These are phyloP conservation scores for Pisolithus thermaeus DNA, from an alignment of 1,284 basidiomycete species.

Conservation along the genomic window DNA sequence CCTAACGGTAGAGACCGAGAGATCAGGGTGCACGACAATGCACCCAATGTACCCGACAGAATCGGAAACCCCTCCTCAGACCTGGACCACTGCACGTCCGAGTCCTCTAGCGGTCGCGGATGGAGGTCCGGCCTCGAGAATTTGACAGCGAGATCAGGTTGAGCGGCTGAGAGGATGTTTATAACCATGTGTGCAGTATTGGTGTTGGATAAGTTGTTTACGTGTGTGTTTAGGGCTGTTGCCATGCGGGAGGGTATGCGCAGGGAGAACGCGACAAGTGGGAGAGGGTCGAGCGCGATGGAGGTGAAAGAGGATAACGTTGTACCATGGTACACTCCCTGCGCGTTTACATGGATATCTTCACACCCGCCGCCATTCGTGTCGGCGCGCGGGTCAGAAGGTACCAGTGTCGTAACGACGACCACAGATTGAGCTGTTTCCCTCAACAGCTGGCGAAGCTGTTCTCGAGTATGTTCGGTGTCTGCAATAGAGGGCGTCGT, in stretches of 20 bases:
- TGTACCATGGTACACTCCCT: slow-evolving; percentile 64
- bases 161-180: slow-evolving; percentile 61
- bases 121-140: slow-evolving; percentile 65
- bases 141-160: slow-evolving; percentile 46
- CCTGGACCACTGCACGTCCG: slow-evolving; percentile 23
- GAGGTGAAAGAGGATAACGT: slow-evolving; percentile 90
- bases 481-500: slow-evolving; percentile 2
- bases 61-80: slow-evolving; percentile 56
- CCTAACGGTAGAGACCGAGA: slow-evolving; percentile 36
- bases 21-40: slow-evolving; percentile 50
- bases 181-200: slow-evolving; percentile 50
- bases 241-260: slow-evolving; percentile 88
- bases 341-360: slow-evolving; percentile 4
- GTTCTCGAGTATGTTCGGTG: slow-evolving; percentile 12
- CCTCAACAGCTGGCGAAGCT: slow-evolving; percentile 41
- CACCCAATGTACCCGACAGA: slow-evolving; percentile 50
- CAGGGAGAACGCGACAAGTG: slow-evolving; percentile 85
- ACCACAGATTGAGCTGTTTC: slow-evolving; percentile 60
- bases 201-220: neutral
- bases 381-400: slow-evolving; percentile 7
- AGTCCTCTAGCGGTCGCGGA: slow-evolving; percentile 40
- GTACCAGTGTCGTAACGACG: slow-evolving; percentile 49
- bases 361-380: neutral
- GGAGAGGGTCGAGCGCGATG: slow-evolving; percentile 82
- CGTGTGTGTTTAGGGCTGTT: slow-evolving; percentile 41